Evolutionary conservation across 345 rosid species (phyloP).

Genomic region (Erodium maritimum): DNA sequence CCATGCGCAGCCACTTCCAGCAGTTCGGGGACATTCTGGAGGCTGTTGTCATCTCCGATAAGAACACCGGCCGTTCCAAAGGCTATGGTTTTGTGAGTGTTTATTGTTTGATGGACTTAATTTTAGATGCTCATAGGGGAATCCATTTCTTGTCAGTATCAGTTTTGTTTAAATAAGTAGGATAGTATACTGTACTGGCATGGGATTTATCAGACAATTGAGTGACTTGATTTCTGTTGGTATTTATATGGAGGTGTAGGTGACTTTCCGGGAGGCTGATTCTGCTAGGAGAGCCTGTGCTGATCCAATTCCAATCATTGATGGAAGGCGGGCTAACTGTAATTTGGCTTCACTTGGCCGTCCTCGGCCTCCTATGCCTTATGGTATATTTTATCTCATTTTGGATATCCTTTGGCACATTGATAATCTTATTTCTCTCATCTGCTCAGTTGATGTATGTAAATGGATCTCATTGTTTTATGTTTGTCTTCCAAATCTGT

Average conservation of each 20-base stretch:
- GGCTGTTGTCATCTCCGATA: constrained; percentile 87
- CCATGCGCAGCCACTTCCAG: constrained; percentile 72
- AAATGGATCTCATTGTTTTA: no score
- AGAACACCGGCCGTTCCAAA: constrained; percentile 91
- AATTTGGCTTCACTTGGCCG: constrained; percentile 94
- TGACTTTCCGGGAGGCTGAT: constrained; percentile 92
- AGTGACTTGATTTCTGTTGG: constrained; percentile 31
- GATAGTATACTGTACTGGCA: background rate
- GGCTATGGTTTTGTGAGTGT: constrained; percentile 98
- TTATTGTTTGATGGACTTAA: background rate
- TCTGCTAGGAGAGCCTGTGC: constrained; percentile 91
- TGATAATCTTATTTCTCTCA: background rate
- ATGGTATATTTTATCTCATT: constrained; percentile 30
- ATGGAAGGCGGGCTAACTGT: constrained; percentile 93
- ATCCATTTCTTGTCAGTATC: background rate
- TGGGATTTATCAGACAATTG: constrained; percentile 1
- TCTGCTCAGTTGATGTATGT: background rate
- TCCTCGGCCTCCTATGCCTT: constrained; percentile 45
- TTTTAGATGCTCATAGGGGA: background rate
- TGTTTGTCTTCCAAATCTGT: background rate
- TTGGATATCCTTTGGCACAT: constrained; percentile 20
- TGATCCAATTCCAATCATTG: constrained; percentile 75
- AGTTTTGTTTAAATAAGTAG: background rate
- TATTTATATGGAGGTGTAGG: constrained; percentile 77
- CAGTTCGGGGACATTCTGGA: constrained; percentile 85